Base-by-base conservation (phyloP, 352 stramenopile species). In the Phytopythium boreale region DNA sequence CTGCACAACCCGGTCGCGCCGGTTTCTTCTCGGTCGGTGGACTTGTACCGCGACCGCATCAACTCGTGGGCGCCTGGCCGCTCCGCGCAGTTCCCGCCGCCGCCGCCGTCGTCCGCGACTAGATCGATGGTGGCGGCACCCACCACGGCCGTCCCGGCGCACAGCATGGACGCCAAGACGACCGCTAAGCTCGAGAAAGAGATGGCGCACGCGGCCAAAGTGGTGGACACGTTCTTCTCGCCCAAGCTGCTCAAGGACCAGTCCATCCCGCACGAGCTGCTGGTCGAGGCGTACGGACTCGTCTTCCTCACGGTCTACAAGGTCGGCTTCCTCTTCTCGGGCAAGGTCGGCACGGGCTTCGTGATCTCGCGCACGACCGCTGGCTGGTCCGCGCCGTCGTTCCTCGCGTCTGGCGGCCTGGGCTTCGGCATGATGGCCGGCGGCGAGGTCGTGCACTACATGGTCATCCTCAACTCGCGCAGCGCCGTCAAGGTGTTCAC, bases 391-490 rank as follows among this genome's bases (percentile, higher is more conserved):
- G 80, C 84, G 56, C 84, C 84, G 29, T 85, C 77, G 19, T 93
- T 93, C 62, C 59, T 93, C 19, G 82, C 70, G 44, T 91, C 79
- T 1, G 84, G 82, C 27, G 84, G 84, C 10, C 65, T 93, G 57
- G 84, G 84, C 8, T 93, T 93, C 63, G 84, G 84, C 8, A 93
- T 93, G 82, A 93, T 93, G 82, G 84, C 81, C n/a, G 84, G 84
- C 14, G 84, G 82, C 22, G 82, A 93, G 69, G 65, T 90, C 61
- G 82, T 93, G 44, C 86, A 91, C 63, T 93, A 91, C 68, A 91
- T 93, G 76, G 76, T 93, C 69, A 80, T 93, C 51, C 72, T 93
- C 50, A 90, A 75, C 71, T 91, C 84, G 1, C 76, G 76, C 31
- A 84, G 71, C 47, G 82, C 84, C 24, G 84, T 93, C 61, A 91